phyloP scores from a whole-genome alignment of 352 stramenopile species.

The Phytophthora tentaculata region DNA sequence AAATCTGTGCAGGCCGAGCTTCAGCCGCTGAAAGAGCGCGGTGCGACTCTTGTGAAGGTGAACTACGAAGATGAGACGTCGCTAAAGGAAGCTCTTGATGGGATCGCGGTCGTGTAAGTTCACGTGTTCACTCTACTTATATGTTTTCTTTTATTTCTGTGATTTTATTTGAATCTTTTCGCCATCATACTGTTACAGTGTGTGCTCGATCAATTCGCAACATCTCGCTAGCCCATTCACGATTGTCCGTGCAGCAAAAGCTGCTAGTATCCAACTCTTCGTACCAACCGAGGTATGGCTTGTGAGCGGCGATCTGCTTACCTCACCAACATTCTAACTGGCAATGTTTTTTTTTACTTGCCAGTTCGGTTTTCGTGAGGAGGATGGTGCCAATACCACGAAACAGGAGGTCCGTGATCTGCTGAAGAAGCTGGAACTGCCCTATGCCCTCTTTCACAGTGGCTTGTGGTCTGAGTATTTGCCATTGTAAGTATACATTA shows the following conservation, averaged over 20 bases:
- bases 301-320: too few species aligned
- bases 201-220: neutral
- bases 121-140: neutral
- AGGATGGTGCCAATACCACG: constrained; percentile 17
- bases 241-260: constrained; percentile 21
- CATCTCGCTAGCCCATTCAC: constrained; percentile 2
- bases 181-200: neutral
- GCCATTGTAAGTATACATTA: neutral
- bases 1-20: constrained; percentile 21
- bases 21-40: constrained; percentile 22
- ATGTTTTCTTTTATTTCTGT: neutral
- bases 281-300: constrained; percentile 13
- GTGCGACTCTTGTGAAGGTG: constrained; percentile 20
- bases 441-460: constrained; percentile 28
- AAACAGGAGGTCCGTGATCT: constrained; percentile 26
- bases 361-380: constrained; percentile 9
- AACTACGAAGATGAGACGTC: constrained; percentile 27
- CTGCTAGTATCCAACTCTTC: constrained; percentile 32
- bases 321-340: too few species aligned
- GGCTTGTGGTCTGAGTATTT: constrained; percentile 26
- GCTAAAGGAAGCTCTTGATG: constrained; percentile 21
- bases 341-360: too few species aligned
- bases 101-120: constrained; percentile 29
- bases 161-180: neutral
- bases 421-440: constrained; percentile 29